A percentile compares a stretch with the other conserved stretches of the same genome.
These are phyloP conservation scores for Sordariomycetes sp. DNA, from an alignment of 2,329 filamentous ascomycete genomes.

Conservation along the genomic window DNA sequence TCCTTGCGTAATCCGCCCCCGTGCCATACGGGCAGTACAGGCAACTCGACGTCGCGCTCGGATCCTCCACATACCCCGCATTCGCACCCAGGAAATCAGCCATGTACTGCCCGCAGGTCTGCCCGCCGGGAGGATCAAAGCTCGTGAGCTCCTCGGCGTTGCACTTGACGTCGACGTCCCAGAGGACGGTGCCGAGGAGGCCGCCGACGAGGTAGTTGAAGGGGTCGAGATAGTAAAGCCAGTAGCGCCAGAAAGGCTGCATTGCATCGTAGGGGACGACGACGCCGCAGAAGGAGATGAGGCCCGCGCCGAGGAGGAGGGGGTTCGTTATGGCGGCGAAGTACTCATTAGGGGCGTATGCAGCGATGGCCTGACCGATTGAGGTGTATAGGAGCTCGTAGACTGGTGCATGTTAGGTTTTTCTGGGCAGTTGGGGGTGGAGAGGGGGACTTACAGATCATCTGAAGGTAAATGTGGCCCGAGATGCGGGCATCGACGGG, in stretches of 20 bases:
- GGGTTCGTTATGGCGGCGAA: conserved; percentile 46
- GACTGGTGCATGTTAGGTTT: not conserved
- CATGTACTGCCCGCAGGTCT: conserved; percentile 47
- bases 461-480: conserved; percentile 29
- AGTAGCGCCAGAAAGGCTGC: conserved; percentile 53
- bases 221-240: conserved; percentile 49
- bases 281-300: conserved; percentile 63
- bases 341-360: conserved; percentile 46
- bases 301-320: conserved; percentile 34
- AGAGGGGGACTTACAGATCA: conserved; percentile 26
- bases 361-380: conserved; percentile 48
- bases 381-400: conserved; percentile 48
- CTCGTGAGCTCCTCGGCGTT: conserved; percentile 31
- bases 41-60: conserved; percentile 40
- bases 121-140: conserved; percentile 33
- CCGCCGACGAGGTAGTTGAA: conserved; percentile 48
- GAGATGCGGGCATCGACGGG: conserved; percentile 23
- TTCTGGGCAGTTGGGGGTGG: not conserved
- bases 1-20: conserved; percentile 46
- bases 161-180: conserved; percentile 32
- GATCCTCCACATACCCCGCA: conserved; percentile 40
- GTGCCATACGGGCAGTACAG: conserved; percentile 44
- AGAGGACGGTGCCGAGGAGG: conserved; percentile 38
- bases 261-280: conserved; percentile 53
- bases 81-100: conserved; percentile 36